Conservation (phyloP, 768 basidiomycete species). For the Macrolepiota fuliginosa region DNA sequence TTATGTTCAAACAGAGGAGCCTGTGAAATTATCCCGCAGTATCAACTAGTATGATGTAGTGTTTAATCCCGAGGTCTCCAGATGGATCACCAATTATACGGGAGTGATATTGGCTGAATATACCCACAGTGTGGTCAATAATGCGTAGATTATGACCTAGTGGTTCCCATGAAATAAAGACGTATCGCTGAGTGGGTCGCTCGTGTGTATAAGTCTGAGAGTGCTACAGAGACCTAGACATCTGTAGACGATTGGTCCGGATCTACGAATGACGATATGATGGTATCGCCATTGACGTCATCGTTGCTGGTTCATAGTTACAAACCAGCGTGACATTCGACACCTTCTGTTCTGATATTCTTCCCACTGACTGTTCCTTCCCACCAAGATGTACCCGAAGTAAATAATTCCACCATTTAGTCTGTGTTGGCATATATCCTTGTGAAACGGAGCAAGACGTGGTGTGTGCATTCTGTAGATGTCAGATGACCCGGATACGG, state of each 20-base stretch:
- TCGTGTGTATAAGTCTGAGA: background rate
- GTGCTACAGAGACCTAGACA: background rate
- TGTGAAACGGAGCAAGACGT: background rate
- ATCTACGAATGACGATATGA: constrained; percentile 1
- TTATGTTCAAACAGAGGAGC: background rate
- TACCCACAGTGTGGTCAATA: background rate
- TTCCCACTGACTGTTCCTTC: background rate
- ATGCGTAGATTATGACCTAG: background rate
- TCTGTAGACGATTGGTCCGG: background rate
- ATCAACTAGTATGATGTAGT: background rate
- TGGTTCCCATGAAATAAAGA: background rate
- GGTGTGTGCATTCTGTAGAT: background rate
- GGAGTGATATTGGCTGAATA: background rate
- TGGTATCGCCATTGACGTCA: constrained; percentile 6
- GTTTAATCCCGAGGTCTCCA: background rate
- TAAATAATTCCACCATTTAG: background rate
- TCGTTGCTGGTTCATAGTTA: background rate
- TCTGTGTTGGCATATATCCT: no score
- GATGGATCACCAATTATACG: background rate
- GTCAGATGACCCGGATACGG: background rate
- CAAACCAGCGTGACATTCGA: background rate
- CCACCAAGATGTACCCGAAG: background rate
- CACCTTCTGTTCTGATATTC: background rate
- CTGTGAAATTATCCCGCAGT: background rate
- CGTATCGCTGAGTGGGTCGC: background rate